Base-by-base conservation (phyloP, 768 basidiomycete genomes). In the Tubosaeta sp. region DNA sequence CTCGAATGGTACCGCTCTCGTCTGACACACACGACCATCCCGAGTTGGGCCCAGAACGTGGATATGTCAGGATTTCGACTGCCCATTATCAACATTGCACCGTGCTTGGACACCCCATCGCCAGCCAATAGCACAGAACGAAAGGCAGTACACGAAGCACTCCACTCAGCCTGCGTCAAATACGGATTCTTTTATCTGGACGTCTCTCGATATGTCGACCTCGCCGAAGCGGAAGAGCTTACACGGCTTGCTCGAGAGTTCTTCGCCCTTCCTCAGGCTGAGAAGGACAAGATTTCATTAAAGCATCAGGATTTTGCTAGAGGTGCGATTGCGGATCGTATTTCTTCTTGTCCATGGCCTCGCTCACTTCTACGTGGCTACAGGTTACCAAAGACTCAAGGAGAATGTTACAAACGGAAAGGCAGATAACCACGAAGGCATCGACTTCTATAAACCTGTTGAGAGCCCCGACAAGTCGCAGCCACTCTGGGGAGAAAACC, bases 101-200 rank as follows among this genome's bases (percentile, higher is more conserved):
- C 90, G 0, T 88, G 83, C 60, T 69, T 87, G 35, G 64, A 69
- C 36, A 53, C 64, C 12, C 68, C 69, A 44, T 64, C 68, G 16
- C 38, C 21, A 5, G 31, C 51, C 24, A 48, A 60, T 30, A 63
- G 68, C 32, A 44, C 57, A 4, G 69, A 71, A 27, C 73, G 75
- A 21, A 75, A 79, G 39, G 72, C 76, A 2, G 68, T 71, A 1
- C 75, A 80, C 22, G 74, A 76, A 11, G 80, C 82, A 0, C 69
- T 94, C 16, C 91, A 92, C 59, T 63, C 69, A 0, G 90, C 90
- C 8, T 90, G 90, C 59, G 61, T 87, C 19, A 73, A 87, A 48
- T 90, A 81, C 49, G 93, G 93, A 0, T 95, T 95, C 76, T 94
- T 95, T 72, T 95, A 94, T 68, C 74, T 94, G 41, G 80, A 91